Base-by-base conservation (phyloP, 441 rosid genomes). In the Euphorbia neoarborescens region DNA sequence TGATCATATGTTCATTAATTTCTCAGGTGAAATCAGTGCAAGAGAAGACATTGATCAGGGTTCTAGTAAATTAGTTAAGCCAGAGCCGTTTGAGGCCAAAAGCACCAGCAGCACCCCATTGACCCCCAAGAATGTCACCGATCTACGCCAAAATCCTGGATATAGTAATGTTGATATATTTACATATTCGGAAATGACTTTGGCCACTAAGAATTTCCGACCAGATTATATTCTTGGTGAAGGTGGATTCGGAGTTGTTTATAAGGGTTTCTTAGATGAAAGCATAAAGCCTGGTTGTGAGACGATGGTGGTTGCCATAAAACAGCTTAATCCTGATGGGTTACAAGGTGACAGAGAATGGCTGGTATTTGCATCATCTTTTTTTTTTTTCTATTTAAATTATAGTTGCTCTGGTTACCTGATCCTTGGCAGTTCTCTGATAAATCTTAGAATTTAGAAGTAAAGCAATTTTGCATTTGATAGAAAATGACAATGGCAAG, bases 281-380 rank as follows among this genome's bases (percentile, higher is more conserved):
- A 82, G 54, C 51, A 83, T 92, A 53, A 84, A 96, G 79, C 74
- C 79, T 60, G 94, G 89, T 66, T 90, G 84, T 75, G 70, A 78
- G 63, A 80, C 90, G 48, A 83, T 86, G 0, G 66, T 77, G 67
- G 98, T 94, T 62, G 99, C 98, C 34, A 86, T 94, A 60, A 94
- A 94, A 85, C 90, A 92, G 83, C 96, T 94, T 75, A 89, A 89
- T 82, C 98, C 88, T 5, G 94, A 88, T 28, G 99, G 99, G 5
- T 86, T 88, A 73, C 99, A 95, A 72, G 99, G 99, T 65, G 99
- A 95, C 87, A 78, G 96, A 81, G 99, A 95, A 82, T 95, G 99
- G 99, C 93, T 92, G 97, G 97, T 94, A 91, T 59, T 58, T 35
- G 15, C 69, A 79, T 71, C 72, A 19, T 46, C 63, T 20, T 48